These are phyloP conservation scores for Aegilops bicornis DNA, from an alignment of 176 grass and related monocot genomes.

Conservation along the genomic window DNA sequence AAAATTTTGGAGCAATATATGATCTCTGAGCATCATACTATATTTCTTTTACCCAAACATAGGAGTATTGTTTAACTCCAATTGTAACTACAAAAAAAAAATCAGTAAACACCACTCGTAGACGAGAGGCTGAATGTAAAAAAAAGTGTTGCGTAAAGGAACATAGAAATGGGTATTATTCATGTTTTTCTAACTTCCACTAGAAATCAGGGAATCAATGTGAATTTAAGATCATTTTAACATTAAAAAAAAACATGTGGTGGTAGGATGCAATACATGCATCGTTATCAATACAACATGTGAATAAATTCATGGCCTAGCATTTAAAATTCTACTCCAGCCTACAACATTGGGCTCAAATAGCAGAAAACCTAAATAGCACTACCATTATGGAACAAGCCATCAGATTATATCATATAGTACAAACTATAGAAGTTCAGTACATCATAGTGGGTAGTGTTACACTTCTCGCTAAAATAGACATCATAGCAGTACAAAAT, in stretches of 20 bases:
- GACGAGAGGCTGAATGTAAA: neutral
- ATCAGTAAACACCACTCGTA: neutral
- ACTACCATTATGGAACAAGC: neutral
- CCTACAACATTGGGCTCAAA: slow-evolving; percentile 23
- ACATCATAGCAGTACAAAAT: neutral
- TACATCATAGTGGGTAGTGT: neutral
- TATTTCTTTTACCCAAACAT: neutral
- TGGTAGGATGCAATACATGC: neutral
- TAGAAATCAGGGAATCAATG: slow-evolving; percentile 12
- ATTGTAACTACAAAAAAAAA: neutral
- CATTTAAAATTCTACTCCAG: neutral
- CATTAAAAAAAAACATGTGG: neutral
- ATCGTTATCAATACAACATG: neutral
- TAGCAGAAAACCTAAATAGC: neutral
- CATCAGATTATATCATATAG: neutral
- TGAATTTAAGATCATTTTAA: neutral
- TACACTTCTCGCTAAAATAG: neutral
- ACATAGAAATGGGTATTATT: neutral
- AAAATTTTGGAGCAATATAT: neutral
- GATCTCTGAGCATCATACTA: neutral
- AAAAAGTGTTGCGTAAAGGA: neutral
- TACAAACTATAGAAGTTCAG: neutral
- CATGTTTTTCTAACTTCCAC: neutral
- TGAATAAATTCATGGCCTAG: neutral
- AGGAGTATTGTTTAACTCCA: neutral